Evolutionary conservation across 257 asterid genomes (phyloP).

Genomic region (Gynochthodes officinalis): DNA sequence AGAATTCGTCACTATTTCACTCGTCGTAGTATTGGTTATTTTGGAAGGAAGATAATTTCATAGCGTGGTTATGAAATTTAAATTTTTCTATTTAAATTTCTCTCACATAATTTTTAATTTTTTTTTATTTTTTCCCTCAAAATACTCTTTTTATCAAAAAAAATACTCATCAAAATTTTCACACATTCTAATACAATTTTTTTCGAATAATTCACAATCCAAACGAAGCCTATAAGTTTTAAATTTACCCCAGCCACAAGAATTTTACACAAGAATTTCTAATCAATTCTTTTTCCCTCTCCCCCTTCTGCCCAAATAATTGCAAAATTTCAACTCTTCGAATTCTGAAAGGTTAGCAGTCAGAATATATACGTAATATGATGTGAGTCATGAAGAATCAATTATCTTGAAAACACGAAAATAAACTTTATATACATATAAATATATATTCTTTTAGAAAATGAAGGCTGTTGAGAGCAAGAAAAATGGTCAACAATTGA

Average conservation of each 20-base stretch:
- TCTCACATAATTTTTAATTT: no score
- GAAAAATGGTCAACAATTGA: neutral
- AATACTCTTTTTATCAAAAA: no score
- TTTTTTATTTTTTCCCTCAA: no score
- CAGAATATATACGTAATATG: neutral
- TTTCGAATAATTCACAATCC: no score
- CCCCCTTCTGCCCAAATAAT: neutral
- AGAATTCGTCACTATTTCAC: neutral
- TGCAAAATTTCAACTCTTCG: neutral
- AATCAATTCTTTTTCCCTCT: neutral
- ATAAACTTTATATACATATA: neutral
- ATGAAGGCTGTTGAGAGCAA: neutral
- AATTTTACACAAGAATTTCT: neutral
- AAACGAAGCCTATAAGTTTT: no score
- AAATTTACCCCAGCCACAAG: neutral
- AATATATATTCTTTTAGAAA: no score
- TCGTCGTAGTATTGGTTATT: neutral
- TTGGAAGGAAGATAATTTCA: neutral
- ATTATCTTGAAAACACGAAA: neutral
- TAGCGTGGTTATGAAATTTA: neutral
- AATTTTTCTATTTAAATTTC: no score
- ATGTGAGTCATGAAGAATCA: neutral
- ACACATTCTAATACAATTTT: no score
- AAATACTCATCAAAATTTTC: no score
- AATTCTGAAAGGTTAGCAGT: neutral